Percentiles rank a stretch among this genome's conserved stretches.
phyloP scores from a whole-genome alignment of 2,329 filamentous ascomycete genomes.

The Neocucurbitaria cava region DNA sequence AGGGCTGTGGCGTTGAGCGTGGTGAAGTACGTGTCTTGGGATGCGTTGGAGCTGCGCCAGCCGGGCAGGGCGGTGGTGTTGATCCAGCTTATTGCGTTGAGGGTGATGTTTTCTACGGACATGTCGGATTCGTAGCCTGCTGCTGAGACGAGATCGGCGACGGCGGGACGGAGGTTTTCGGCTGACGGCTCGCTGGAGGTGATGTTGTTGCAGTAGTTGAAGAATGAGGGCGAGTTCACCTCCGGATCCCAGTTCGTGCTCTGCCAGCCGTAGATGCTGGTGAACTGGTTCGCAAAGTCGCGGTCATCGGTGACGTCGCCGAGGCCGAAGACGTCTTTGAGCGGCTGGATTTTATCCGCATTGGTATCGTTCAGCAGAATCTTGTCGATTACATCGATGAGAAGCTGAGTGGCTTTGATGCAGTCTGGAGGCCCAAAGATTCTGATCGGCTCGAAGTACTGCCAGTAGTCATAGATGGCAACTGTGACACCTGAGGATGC shows the following conservation, averaged over 20 bases:
- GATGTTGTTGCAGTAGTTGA: slow-evolving; percentile 62
- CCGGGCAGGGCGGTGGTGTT: slow-evolving; percentile 52
- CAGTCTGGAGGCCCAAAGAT: slow-evolving; percentile 67
- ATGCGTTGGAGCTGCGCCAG: slow-evolving; percentile 43
- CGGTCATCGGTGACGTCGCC: slow-evolving; percentile 56
- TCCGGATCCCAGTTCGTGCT: slow-evolving; percentile 64
- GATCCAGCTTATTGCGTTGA: slow-evolving; percentile 66
- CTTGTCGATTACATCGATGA: slow-evolving; percentile 65
- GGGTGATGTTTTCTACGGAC: slow-evolving; percentile 57
- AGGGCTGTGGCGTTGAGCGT: slow-evolving; percentile 53
- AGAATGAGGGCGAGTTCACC: slow-evolving; percentile 57
- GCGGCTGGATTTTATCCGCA: slow-evolving; percentile 47
- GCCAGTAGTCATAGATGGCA: slow-evolving; percentile 79
- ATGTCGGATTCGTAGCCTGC: slow-evolving; percentile 57
- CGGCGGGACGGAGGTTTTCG: slow-evolving; percentile 46
- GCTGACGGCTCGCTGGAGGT: slow-evolving; percentile 51
- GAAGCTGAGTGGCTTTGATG: slow-evolving; percentile 67
- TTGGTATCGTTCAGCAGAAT: slow-evolving; percentile 61
- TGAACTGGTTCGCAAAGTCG: slow-evolving; percentile 61
- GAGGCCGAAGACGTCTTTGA: slow-evolving; percentile 64
- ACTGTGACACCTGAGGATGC: slow-evolving; percentile 80
- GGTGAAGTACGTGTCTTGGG: slow-evolving; percentile 61
- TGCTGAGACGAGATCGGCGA: slow-evolving; percentile 54
- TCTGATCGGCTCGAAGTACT: slow-evolving; percentile 67
- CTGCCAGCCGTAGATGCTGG: slow-evolving; percentile 61